phyloP scores from a whole-genome alignment of 73 alveolate species.

The Tetrahymena elliotti region DNA sequence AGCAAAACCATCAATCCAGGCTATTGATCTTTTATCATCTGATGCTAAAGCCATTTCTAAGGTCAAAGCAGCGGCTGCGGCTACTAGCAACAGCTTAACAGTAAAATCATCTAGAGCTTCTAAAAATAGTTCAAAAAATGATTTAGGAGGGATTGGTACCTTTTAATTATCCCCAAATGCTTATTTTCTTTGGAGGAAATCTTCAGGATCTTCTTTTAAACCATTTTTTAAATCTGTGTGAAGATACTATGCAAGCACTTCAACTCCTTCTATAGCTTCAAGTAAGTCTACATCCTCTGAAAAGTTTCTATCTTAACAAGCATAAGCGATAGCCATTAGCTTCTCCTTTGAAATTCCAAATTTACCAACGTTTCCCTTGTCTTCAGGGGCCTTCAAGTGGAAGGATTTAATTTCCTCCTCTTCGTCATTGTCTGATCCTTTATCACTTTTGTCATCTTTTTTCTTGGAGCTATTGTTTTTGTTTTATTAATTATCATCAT shows the following conservation, averaged over 20 bases:
- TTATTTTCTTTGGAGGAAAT: conserved; percentile 31
- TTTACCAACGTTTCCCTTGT: conserved; percentile 8
- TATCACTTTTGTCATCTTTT: neutral
- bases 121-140: conserved; percentile 44
- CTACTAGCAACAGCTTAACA: conserved; percentile 56
- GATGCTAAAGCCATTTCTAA: conserved; percentile 59
- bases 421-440: neutral
- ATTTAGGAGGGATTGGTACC: conserved; percentile 33
- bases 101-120: conserved; percentile 72
- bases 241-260: conserved; percentile 1
- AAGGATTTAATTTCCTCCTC: neutral
- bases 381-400: neutral
- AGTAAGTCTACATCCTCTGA: conserved; percentile 50
- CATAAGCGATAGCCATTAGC: conserved; percentile 27
- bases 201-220: neutral
- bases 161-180: conserved; percentile 57
- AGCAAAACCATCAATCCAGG: conserved; percentile 87
- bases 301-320: conserved; percentile 36
- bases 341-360: conserved; percentile 9
- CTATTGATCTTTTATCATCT: conserved; percentile 52
- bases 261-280: conserved; percentile 37
- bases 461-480: neutral
- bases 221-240: conserved; percentile 34
- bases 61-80: conserved; percentile 61
- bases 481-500: neutral